These are phyloP conservation scores for Xerocomellus dryophilus DNA, from an alignment of 768 basidiomycete genomes.

Conservation along the genomic window DNA sequence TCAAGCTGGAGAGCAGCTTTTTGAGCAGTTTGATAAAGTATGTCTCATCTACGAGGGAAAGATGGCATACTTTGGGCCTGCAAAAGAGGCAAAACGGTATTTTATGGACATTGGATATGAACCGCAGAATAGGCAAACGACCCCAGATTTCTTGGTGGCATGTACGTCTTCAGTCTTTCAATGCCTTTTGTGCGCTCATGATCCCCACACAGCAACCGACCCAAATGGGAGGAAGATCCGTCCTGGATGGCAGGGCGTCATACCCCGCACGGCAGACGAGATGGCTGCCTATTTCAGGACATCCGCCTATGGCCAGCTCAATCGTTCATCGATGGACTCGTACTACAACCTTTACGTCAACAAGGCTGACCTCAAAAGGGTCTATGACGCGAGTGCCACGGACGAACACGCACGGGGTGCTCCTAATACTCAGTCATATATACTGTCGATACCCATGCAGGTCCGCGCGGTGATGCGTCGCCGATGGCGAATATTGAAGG, in stretches of 20 bases:
- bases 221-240: slow-evolving; percentile 54
- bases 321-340: slow-evolving; percentile 43
- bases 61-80: slow-evolving; percentile 8
- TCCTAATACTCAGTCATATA: slow-evolving; percentile 41
- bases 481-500: slow-evolving; percentile 44
- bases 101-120: slow-evolving; percentile 36
- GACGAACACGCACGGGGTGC: slow-evolving; percentile 50
- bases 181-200: background rate
- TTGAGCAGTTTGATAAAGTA: slow-evolving; percentile 57
- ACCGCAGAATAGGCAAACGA: slow-evolving; percentile 54
- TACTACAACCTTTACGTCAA: slow-evolving; percentile 46
- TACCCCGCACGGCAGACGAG: slow-evolving; percentile 55
- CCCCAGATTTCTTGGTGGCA: slow-evolving; percentile 56
- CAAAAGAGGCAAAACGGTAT: background rate
- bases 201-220: slow-evolving; percentile 44
- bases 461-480: slow-evolving; percentile 43
- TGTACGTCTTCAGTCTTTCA: slow-evolving; percentile 19
- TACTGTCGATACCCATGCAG: slow-evolving; percentile 44
- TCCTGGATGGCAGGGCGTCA: slow-evolving; percentile 34
- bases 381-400: slow-evolving; percentile 47
- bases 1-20: slow-evolving; percentile 73
- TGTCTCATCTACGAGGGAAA: slow-evolving; percentile 8
- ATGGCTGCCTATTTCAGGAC: slow-evolving; percentile 48
- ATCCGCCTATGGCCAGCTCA: slow-evolving; percentile 40
- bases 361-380: slow-evolving; percentile 38